Evolutionary conservation across 495 filamentous ascomycete species (phyloP), one percentile per base, ranked within the genome.

Genomic region (Talaromyces trachyspermus): DNA sequence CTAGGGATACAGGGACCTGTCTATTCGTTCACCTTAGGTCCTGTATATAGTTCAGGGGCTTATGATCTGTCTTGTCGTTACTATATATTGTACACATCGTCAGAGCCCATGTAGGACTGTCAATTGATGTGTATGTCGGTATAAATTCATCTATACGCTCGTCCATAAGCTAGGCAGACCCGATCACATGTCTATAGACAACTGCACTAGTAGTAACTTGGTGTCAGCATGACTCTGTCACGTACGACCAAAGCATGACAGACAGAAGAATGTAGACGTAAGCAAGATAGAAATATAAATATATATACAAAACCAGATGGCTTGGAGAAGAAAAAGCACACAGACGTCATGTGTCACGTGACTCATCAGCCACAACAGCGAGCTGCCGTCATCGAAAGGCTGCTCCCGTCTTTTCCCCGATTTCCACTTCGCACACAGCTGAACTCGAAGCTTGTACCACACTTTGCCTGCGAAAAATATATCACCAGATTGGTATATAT

Each of bases 21-120:
- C 25, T 44, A 12, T 20, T 44, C 17, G 32, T 44, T 38, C 22
- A 29, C 17, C 12, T 14, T 33, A 44, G 42, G 24, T 14, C 32
- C 11, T 33, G 11, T 44, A 32, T 44, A n/a, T n/a, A n/a, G n/a
- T 10, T 17, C 30, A 46, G 27, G 30, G 17, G 23, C 20, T 17
- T 26, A n/a, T 37, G 14, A 29, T 29, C 29, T 26, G 39, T 42
- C 39, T 26, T 42, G 39, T 42, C 20, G n/a, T 26, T 42, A 26
- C 17, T 42, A n/a, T 42, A 42, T 42, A 26, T 44, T 35, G 44
- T 46, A 46, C 30, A 37, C 44, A 17, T 25, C 32, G 44, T 36
- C 44, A 46, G 44, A 42, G 12, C 44, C 44, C 44, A 46, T 15
- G 44, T 46, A 46, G 44, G 44, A 33, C 44, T 46, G 44, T 32